A percentile compares a stretch with the other conserved stretches of the same genome.
Evolutionary conservation across 768 basidiomycete species (phyloP).

Genomic region (Fistulinella prunicolor): DNA sequence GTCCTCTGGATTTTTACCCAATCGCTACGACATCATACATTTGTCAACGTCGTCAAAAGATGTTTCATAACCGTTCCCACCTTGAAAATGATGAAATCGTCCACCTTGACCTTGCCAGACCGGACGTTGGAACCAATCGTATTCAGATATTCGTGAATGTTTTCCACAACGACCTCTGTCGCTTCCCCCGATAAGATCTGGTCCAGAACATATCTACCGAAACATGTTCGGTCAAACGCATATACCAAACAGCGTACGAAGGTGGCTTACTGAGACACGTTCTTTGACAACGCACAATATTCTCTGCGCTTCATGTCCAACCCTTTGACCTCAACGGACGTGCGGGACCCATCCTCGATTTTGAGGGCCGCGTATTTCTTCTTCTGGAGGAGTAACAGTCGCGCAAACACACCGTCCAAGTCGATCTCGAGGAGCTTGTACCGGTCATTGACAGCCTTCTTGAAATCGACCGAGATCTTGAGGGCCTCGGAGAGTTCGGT

Average conservation of each 20-base stretch:
- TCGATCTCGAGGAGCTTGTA: slow-evolving; percentile 97
- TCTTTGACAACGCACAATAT: slow-evolving; percentile 89
- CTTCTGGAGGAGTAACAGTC: slow-evolving; percentile 91
- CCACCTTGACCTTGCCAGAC: slow-evolving; percentile 73
- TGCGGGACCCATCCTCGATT: slow-evolving; percentile 77
- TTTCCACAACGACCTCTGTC: slow-evolving; percentile 84
- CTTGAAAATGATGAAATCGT: slow-evolving; percentile 95
- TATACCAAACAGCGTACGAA: neutral
- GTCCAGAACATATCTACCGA: slow-evolving; percentile 78
- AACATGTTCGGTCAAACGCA: slow-evolving; percentile 1
- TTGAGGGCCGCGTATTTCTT: slow-evolving; percentile 99
- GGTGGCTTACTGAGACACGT: slow-evolving; percentile 77
- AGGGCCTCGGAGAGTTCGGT: slow-evolving; percentile 85
- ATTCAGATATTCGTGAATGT: slow-evolving; percentile 88
- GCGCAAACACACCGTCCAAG: slow-evolving; percentile 89
- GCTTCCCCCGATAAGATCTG: slow-evolving; percentile 89
- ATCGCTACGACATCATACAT: slow-evolving; percentile 50
- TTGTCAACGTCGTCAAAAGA: neutral
- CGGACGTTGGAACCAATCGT: slow-evolving; percentile 77
- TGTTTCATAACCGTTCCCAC: slow-evolving; percentile 40
- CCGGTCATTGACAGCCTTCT: slow-evolving; percentile 93
- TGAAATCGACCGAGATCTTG: slow-evolving; percentile 88
- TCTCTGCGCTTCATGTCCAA: slow-evolving; percentile 99
- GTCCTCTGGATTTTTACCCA: slow-evolving; percentile 95
- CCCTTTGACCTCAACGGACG: slow-evolving; percentile 90